Percentiles rank a stretch among this genome's conserved stretches.
Conservation (phyloP, 352 stramenopile genomes). For the Pythium myriotylum region DNA sequence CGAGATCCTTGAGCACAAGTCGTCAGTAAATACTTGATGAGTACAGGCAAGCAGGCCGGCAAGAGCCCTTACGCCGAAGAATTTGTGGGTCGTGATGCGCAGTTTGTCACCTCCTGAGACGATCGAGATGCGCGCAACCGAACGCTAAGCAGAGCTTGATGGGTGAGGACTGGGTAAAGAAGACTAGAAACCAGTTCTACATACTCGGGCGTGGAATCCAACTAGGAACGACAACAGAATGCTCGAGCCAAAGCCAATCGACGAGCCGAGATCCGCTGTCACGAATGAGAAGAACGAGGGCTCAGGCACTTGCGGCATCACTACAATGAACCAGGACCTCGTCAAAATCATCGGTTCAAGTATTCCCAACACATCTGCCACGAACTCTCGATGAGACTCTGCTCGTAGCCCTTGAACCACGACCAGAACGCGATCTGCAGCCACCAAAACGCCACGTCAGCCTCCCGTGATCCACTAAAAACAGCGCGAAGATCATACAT, state of each 20-base stretch:
- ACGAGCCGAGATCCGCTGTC: constrained; percentile 78
- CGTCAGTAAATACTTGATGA: too few relatives aligned
- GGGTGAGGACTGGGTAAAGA: not conserved
- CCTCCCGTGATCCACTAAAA: too few relatives aligned
- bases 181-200: constrained; percentile 1
- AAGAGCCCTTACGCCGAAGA: constrained; percentile 67
- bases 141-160: constrained; percentile 40
- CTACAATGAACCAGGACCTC: not conserved
- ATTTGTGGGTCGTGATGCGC: constrained; percentile 87
- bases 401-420: constrained; percentile 88
- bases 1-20: too few relatives aligned
- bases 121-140: constrained; percentile 78
- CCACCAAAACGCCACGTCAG: not conserved
- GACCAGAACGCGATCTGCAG: constrained; percentile 87
- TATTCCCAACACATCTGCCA: not conserved
- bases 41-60: not conserved
- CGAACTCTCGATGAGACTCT: constrained; percentile 80
- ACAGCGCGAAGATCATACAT: constrained; percentile 41
- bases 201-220: constrained; percentile 82
- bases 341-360: too few relatives aligned
- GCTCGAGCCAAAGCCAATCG: constrained; percentile 80
- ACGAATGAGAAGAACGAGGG: constrained; percentile 84
- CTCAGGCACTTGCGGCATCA: constrained; percentile 64
- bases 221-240: constrained; percentile 78
- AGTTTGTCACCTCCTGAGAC: constrained; percentile 78